Evolutionary conservation across 768 basidiomycete species (phyloP).

Genomic region (Dacryopinax primogenitus): DNA sequence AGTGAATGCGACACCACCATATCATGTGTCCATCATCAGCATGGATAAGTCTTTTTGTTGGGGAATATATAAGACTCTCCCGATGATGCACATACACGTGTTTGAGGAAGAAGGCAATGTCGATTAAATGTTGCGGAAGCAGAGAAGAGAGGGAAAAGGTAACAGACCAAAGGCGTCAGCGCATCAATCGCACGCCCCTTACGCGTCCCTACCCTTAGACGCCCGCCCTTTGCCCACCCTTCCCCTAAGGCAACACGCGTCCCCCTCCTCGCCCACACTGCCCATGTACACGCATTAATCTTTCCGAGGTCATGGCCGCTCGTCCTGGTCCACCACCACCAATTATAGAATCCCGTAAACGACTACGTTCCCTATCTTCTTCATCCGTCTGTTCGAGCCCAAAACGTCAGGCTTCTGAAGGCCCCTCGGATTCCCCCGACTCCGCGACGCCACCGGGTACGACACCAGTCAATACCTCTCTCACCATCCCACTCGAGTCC

Average conservation of each 20-base stretch:
- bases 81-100: too few relatives aligned
- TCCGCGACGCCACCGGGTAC: background rate
- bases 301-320: background rate
- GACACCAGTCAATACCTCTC: constrained; percentile 31
- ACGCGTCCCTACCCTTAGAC: constrained; percentile 2
- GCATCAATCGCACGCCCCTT: background rate
- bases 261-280: background rate
- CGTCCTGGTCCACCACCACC: constrained; percentile 8
- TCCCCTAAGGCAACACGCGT: background rate
- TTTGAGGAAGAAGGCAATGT: too few relatives aligned
- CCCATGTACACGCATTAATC: background rate
- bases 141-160: background rate
- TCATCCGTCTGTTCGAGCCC: constrained; percentile 35
- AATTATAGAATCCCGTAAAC: constrained; percentile 20
- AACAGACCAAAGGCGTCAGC: background rate
- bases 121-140: too few relatives aligned
- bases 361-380: constrained; percentile 22
- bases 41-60: too few relatives aligned
- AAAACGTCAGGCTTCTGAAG: constrained; percentile 70
- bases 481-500: constrained; percentile 44
- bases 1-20: too few relatives aligned
- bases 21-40: too few relatives aligned
- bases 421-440: constrained; percentile 24
- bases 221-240: background rate
- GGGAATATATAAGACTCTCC: too few relatives aligned